Evolutionary conservation across 208 protist species (phyloP), one percentile per base, ranked within the genome.

Genomic region (Paratrypanosoma confusum): DNA sequence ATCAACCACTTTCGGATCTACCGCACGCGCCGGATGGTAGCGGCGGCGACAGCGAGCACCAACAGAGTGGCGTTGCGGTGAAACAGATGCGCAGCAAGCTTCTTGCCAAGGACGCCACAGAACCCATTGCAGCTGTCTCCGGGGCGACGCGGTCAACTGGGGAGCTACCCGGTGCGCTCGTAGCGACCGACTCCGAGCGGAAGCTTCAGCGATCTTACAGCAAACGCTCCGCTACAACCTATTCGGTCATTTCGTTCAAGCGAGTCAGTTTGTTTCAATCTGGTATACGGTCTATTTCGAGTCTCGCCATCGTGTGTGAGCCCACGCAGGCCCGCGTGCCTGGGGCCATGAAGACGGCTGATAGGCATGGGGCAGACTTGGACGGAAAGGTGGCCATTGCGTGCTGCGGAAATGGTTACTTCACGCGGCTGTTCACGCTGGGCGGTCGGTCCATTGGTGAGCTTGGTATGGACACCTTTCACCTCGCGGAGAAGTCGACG

Each of bases 401-500:
- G 13, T 86, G 73, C 59, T 75, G 66, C 31, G 66, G 62, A 17
- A 39, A 28, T 2, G 68, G 81, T 16, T 67, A 74, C 36, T 85
- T 75, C 45, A 76, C 73, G 16, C 61, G 81, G 7, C 55, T 70
- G 41, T 90, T 86, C 49, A 76, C 66, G 7, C 36, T 86, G 2
- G 52, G 54, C 36, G 81, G 81, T 0, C 54, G 66, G 13, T 51
- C 65, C 16, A 65, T 90, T 39, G 81, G 81, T 11, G 81, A 90
- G 39, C 63, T 77, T 16, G 81, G 81, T 3, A 82, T 83, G 70
- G 64, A 81, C 31, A 39, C 29, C 7, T 90, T 71, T 70, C 46
- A 50, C 8, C 13, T 69, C 2, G 28, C 38, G 0, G 50, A 81
- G 8, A 29, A 37, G 13, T 49, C 44, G 13, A 77, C 76, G 16